Conservation (phyloP, 345 rosid genomes). For the Brassica napus region DNA sequence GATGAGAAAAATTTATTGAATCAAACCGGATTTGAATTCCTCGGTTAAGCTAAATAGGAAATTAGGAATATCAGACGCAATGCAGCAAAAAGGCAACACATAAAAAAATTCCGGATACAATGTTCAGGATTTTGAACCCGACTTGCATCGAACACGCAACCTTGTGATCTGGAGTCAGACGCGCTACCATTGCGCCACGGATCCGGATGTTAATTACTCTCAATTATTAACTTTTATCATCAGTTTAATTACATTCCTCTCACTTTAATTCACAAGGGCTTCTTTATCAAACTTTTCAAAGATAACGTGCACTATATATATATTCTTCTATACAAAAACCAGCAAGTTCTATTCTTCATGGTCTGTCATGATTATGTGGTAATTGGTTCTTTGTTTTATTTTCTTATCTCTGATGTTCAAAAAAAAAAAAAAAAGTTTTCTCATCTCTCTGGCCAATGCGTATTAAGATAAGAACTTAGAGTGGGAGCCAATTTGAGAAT, state of each 20-base stretch:
- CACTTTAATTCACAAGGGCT: background rate
- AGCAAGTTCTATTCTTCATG: background rate
- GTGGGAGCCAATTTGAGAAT: background rate
- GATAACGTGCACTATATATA: too few species aligned
- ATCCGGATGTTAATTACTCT: slow-evolving; percentile 39
- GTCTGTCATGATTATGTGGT: background rate
- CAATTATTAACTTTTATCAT: background rate
- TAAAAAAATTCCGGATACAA: background rate
- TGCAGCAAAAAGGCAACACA: background rate
- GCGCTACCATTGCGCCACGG: slow-evolving; percentile 98
- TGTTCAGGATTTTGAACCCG: slow-evolving; percentile 59
- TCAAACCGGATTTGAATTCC: background rate
- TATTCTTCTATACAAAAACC: background rate
- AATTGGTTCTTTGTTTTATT: background rate
- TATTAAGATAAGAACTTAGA: background rate
- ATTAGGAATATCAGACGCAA: background rate
- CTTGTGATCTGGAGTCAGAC: slow-evolving; percentile 99
- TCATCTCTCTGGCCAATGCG: background rate
- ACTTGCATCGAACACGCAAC: slow-evolving; percentile 95
- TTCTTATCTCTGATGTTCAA: too few species aligned
- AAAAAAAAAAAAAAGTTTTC: too few species aligned
- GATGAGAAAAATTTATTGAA: background rate
- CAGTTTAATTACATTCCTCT: background rate
- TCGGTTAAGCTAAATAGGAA: background rate
- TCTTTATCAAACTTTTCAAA: too few species aligned